Conservation (phyloP, 768 basidiomycete species). For the Mrakia hoshinonis region DNA sequence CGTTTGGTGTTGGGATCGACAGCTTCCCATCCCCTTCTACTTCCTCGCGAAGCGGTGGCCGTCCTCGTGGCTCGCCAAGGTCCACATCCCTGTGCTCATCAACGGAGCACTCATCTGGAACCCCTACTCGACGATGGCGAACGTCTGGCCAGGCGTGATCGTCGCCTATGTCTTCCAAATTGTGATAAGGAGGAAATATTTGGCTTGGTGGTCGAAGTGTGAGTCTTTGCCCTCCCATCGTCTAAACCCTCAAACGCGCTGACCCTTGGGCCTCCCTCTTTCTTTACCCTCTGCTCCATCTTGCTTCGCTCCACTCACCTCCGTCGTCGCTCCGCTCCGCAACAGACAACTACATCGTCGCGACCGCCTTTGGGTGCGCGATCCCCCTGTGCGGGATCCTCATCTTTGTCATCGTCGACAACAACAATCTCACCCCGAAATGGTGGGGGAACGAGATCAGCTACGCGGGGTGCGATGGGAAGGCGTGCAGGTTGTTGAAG, state of each 20-base stretch:
- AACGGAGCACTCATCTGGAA: slow-evolving; percentile 20
- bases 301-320: too few species aligned
- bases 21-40: slow-evolving; percentile 72
- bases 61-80: slow-evolving; percentile 9
- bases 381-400: slow-evolving; percentile 42
- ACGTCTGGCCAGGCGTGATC: slow-evolving; percentile 35
- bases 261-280: too few species aligned
- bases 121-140: slow-evolving; percentile 32
- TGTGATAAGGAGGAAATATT: slow-evolving; percentile 35
- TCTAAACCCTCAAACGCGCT: not conserved
- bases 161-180: slow-evolving; percentile 35
- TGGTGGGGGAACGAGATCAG: not conserved
- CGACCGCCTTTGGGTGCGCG: slow-evolving; percentile 40
- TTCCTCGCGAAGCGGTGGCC: slow-evolving; percentile 57
- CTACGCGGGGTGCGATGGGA: not conserved
- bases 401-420: slow-evolving; percentile 38
- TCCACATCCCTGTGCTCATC: slow-evolving; percentile 22
- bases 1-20: too few species aligned
- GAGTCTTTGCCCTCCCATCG: not conserved
- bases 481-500: not conserved
- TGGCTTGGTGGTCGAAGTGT: slow-evolving; percentile 36
- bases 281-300: too few species aligned
- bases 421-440: slow-evolving; percentile 1
- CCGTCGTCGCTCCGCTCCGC: not conserved
- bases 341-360: slow-evolving; percentile 40